Base-by-base conservation (phyloP, 257 asterid genomes). In the Przewalskia tangutica region DNA sequence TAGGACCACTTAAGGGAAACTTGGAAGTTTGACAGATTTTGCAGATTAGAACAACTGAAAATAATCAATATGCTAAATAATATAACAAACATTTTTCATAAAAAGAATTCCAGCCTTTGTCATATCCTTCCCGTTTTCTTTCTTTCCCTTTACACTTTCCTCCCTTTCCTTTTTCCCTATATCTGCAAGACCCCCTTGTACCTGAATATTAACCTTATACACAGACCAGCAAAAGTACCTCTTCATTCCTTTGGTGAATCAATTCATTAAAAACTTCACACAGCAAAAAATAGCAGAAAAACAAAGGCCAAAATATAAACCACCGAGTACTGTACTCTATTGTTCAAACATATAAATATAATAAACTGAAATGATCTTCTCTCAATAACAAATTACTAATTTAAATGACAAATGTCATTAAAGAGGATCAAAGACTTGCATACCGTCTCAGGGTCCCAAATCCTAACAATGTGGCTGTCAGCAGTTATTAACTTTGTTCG, bases 391-490 rank as follows among this genome's bases (percentile, higher is more conserved):
- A 23, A 46, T 11, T 73, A 23, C 62, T 73, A 73, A 23, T 23
- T 12, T 3, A 73, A 73, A 23, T 27, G 62, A 23, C 20, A 73
- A 50, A 54, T 73, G 23, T 50, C 18, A 48, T 42, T 48, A 73
- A 36, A 38, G 51, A 44, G 73, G 77, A 54, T 60, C 50, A 77
- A 71, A 82, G 81, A 66, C 60, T 60, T 85, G 81, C 93, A 84
- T 89, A 95, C 97, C 55, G 97, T 95, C 53, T 88, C 90, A 80
- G 96, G 93, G 89, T 95, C 97, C 99, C 98, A 95, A 77, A 95
- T 85, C 90, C 97, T 88, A 88, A 94, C 98, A 54, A 90, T 89
- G 89, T 94, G 99, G 70, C 90, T 85, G 88, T 95, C 99, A 2
- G 97, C 82, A 80, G 97, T 90, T 67, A 95, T 91, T 87, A 95